phyloP scores from a whole-genome alignment of 2,329 filamentous ascomycete species.

The Penicillium nordicum region DNA sequence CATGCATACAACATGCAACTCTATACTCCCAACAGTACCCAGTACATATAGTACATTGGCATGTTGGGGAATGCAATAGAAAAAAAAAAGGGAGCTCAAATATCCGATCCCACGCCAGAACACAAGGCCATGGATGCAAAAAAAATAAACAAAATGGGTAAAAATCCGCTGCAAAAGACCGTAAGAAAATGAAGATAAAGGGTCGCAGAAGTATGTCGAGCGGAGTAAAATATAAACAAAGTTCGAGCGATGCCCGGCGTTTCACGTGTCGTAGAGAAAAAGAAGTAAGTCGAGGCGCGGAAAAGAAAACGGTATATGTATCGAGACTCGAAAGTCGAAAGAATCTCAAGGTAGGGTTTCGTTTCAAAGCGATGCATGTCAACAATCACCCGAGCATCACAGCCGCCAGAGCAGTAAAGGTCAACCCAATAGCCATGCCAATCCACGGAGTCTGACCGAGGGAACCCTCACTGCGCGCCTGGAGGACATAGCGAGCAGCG shows the following conservation, averaged over 20 bases:
- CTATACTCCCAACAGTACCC: constrained; percentile 27
- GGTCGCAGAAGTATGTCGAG: constrained; percentile 8
- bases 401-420: constrained; percentile 38
- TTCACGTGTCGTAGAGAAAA: constrained; percentile 10
- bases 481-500: constrained; percentile 27
- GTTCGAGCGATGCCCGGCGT: constrained; percentile 6
- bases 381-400: constrained; percentile 36
- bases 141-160: constrained; percentile 2
- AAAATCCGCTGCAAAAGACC: constrained; percentile 22
- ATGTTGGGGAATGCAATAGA: constrained; percentile 23
- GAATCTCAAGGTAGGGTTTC: background rate
- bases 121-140: constrained; percentile 21
- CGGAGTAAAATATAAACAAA: background rate
- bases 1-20: constrained; percentile 33
- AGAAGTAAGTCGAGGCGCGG: constrained; percentile 1
- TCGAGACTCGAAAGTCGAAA: background rate
- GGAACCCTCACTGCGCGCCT: constrained; percentile 37
- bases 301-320: constrained; percentile 5
- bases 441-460: constrained; percentile 42
- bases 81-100: constrained; percentile 9
- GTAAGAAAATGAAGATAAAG: constrained; percentile 13
- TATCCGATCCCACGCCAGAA: constrained; percentile 14
- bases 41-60: background rate
- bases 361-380: background rate
- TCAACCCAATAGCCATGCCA: constrained; percentile 41